These are phyloP conservation scores for Diatrype stigma DNA, from an alignment of 2,329 filamentous ascomycete species.

Conservation along the genomic window DNA sequence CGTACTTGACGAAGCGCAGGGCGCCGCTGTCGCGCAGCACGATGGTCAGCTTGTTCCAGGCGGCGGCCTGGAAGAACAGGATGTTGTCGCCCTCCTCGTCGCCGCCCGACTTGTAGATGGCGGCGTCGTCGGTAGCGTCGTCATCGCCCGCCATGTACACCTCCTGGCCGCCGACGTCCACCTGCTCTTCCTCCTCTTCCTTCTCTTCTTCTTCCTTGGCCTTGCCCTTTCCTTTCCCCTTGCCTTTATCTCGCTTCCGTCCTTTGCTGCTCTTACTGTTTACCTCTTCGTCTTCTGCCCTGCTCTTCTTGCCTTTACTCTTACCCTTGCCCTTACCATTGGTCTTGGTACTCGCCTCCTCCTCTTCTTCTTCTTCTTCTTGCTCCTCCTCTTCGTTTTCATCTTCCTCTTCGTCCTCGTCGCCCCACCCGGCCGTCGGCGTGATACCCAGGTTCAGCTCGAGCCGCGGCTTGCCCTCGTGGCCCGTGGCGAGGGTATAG, in stretches of 20 bases:
- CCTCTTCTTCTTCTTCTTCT: slow-evolving; percentile 31
- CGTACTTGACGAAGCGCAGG: slow-evolving; percentile 94
- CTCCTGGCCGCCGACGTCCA: slow-evolving; percentile 70
- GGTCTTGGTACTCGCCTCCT: slow-evolving; percentile 23
- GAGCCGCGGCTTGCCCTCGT: slow-evolving; percentile 71
- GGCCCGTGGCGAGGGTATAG: slow-evolving; percentile 88
- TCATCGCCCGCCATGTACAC: slow-evolving; percentile 93
- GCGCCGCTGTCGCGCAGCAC: slow-evolving; percentile 83
- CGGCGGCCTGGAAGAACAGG: slow-evolving; percentile 57
- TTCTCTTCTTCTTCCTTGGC: slow-evolving; percentile 26
- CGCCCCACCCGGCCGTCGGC: slow-evolving; percentile 80
- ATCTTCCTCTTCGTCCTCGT: slow-evolving; percentile 54
- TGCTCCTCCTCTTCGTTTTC: slow-evolving; percentile 43
- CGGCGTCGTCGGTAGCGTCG: slow-evolving; percentile 68
- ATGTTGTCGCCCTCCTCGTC: slow-evolving; percentile 68
- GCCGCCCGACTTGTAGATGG: slow-evolving; percentile 75
- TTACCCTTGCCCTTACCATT: slow-evolving; percentile 29
- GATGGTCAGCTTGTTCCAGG: slow-evolving; percentile 89
- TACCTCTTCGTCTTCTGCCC: slow-evolving; percentile 18
- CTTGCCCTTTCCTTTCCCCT: slow-evolving; percentile 27
- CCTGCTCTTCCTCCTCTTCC: slow-evolving; percentile 33
- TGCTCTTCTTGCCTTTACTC: neutral
- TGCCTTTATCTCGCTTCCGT: slow-evolving; percentile 20
- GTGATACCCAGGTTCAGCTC: slow-evolving; percentile 88
- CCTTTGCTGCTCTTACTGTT: slow-evolving; percentile 17